phyloP scores from a whole-genome alignment of 2,329 filamentous ascomycete species.

The Alternaria novae-zelandiae region DNA sequence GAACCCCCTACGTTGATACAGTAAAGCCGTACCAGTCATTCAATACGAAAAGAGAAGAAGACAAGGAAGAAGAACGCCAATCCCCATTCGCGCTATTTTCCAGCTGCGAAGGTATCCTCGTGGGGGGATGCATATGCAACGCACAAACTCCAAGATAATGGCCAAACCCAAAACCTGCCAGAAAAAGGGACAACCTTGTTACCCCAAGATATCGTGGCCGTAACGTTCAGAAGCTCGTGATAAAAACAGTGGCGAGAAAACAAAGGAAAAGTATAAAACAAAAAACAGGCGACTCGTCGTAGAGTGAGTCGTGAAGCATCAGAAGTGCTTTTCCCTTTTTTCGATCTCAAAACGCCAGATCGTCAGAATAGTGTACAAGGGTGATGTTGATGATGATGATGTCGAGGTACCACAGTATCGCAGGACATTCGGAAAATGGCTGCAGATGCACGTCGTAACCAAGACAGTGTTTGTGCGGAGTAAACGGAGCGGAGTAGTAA shows the following conservation, averaged over 20 bases:
- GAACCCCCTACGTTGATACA: constrained; percentile 1
- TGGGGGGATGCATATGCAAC: constrained; percentile 37
- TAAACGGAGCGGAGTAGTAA: not conserved
- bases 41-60: constrained; percentile 14
- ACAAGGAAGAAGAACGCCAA: constrained; percentile 28
- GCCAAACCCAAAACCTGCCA: constrained; percentile 7
- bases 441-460: constrained; percentile 16
- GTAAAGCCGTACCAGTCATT: constrained; percentile 8
- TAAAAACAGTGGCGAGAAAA: constrained; percentile 9
- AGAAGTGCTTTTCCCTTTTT: constrained; percentile 15
- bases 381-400: constrained; percentile 14
- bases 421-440: constrained; percentile 16
- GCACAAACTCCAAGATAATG: constrained; percentile 24
- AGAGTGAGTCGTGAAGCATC: constrained; percentile 19
- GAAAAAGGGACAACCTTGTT: constrained; percentile 1
- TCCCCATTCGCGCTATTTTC: constrained; percentile 37
- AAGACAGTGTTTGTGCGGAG: constrained; percentile 6
- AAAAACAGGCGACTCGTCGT: constrained; percentile 5
- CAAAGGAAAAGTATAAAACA: constrained; percentile 18
- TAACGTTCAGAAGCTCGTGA: constrained; percentile 16
- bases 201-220: constrained; percentile 17
- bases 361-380: constrained; percentile 10
- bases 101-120: constrained; percentile 40
- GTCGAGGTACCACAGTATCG: constrained; percentile 10
- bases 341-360: constrained; percentile 22